These are phyloP conservation scores for Boeremia exigua DNA, from an alignment of 2,329 filamentous ascomycete species.

Conservation along the genomic window DNA sequence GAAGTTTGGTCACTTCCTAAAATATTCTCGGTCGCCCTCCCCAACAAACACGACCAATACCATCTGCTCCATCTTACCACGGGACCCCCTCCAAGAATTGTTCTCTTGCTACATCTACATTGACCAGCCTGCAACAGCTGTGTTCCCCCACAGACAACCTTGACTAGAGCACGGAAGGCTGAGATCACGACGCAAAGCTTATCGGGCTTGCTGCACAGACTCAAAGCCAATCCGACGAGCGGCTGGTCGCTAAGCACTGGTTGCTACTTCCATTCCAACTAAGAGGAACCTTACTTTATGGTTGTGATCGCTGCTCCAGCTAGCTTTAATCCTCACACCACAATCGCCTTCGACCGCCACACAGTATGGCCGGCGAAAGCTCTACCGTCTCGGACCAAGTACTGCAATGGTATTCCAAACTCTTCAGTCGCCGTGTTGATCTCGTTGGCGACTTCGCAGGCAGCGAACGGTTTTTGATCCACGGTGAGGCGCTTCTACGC, in stretches of 20 bases:
- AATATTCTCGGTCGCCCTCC: slow-evolving; percentile 15
- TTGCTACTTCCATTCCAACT: slow-evolving; percentile 12
- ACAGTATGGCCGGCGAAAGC: slow-evolving; percentile 30
- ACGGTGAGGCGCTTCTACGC: slow-evolving; percentile 74
- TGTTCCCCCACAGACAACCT: slow-evolving; percentile 2
- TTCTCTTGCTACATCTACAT: background rate
- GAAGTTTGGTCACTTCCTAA: slow-evolving; percentile 8
- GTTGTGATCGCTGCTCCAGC: slow-evolving; percentile 13
- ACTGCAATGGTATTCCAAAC: slow-evolving; percentile 44
- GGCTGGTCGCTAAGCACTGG: slow-evolving; percentile 15
- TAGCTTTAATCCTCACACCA: slow-evolving; percentile 7
- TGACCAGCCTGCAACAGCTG: slow-evolving; percentile 2
- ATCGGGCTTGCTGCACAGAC: slow-evolving; percentile 24
- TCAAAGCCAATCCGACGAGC: slow-evolving; percentile 13
- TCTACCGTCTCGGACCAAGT: slow-evolving; percentile 27
- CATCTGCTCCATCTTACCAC: slow-evolving; percentile 4
- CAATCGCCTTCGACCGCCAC: slow-evolving; percentile 5
- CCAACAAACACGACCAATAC: slow-evolving; percentile 11
- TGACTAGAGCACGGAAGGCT: slow-evolving; percentile 4
- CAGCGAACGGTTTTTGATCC: slow-evolving; percentile 73
- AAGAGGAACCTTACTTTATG: slow-evolving; percentile 8
- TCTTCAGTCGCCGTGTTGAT: slow-evolving; percentile 47
- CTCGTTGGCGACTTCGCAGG: slow-evolving; percentile 79
- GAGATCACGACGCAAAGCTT: slow-evolving; percentile 15
- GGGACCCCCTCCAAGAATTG: slow-evolving; percentile 2